Evolutionary conservation across 2,329 filamentous ascomycete species (phyloP).

Genomic region (Dichotomopilus funicola): DNA sequence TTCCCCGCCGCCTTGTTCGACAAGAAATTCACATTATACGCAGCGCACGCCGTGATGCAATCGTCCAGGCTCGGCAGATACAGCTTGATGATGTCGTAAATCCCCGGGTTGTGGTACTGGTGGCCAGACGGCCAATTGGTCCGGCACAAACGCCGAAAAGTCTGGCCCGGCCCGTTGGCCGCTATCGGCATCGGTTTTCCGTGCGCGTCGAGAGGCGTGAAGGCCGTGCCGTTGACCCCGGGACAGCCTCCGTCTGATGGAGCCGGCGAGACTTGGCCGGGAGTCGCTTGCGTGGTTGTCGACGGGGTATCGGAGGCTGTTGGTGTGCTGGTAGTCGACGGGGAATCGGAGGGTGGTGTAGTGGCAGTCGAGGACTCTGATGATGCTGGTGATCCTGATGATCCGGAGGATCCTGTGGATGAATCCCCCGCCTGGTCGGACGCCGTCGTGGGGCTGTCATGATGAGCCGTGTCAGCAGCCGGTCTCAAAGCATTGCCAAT

Average conservation of each 20-base stretch:
- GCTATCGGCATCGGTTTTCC: not conserved
- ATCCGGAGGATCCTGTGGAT: not conserved
- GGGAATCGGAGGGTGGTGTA: no score
- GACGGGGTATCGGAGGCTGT: not conserved
- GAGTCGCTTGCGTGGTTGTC: not conserved
- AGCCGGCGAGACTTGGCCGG: constrained; percentile 3
- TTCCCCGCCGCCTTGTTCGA: not conserved
- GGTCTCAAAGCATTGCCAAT: no score
- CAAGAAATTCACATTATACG: constrained; percentile 11
- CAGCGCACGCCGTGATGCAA: constrained; percentile 20
- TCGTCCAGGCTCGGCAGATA: constrained; percentile 19
- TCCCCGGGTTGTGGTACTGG: constrained; percentile 12
- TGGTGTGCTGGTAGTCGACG: no score
- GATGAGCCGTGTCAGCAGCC: no score
- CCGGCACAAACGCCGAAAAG: constrained; percentile 16
- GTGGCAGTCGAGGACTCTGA: not conserved
- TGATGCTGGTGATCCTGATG: not conserved
- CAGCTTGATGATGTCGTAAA: constrained; percentile 19
- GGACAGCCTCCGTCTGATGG: constrained; percentile 20
- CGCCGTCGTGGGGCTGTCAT: not conserved
- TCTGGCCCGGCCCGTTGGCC: not conserved
- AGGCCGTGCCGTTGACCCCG: constrained; percentile 15
- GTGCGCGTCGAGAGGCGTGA: constrained; percentile 11
- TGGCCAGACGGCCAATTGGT: constrained; percentile 18
- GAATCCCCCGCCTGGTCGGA: not conserved